Percentiles rank a stretch among this genome's conserved stretches.
Conservation (phyloP, 2,329 filamentous ascomycete genomes). For the Chaetothyriales sp. region DNA sequence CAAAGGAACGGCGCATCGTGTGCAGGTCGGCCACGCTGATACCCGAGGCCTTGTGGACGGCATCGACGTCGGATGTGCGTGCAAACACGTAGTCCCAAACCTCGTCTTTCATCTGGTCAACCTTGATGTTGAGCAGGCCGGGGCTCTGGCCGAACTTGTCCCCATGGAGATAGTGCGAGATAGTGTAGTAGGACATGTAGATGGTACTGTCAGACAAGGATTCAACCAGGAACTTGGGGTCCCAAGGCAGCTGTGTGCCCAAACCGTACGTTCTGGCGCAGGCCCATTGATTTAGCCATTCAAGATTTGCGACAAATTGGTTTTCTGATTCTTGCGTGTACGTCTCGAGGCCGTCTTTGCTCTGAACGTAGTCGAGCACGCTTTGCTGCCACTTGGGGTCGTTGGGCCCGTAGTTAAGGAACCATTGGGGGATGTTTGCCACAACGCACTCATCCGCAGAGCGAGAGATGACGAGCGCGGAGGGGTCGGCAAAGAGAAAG, state of each 20-base stretch:
- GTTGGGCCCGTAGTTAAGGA: slow-evolving; percentile 87
- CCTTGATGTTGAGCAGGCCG: slow-evolving; percentile 54
- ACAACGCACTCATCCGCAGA: slow-evolving; percentile 90
- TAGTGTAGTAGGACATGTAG: slow-evolving; percentile 56
- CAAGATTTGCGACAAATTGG: slow-evolving; percentile 69
- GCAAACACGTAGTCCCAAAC: slow-evolving; percentile 95
- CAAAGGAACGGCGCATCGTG: slow-evolving; percentile 77
- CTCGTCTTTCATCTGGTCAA: slow-evolving; percentile 85
- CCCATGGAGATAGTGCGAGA: slow-evolving; percentile 54
- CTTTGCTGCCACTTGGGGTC: slow-evolving; percentile 63
- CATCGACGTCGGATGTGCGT: slow-evolving; percentile 55
- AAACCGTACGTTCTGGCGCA: slow-evolving; percentile 84
- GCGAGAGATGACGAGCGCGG: slow-evolving; percentile 74
- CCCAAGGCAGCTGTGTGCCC: slow-evolving; percentile 91
- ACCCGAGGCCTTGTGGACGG: slow-evolving; percentile 49
- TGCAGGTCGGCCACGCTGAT: slow-evolving; percentile 63
- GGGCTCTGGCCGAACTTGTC: slow-evolving; percentile 71
- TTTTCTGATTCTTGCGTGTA: slow-evolving; percentile 66
- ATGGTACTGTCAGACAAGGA: slow-evolving; percentile 82
- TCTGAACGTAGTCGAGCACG: slow-evolving; percentile 58
- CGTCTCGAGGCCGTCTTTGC: slow-evolving; percentile 59
- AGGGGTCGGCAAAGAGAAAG: slow-evolving; percentile 87
- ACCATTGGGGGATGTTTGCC: slow-evolving; percentile 92
- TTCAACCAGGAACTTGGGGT: slow-evolving; percentile 79
- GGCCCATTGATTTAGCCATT: slow-evolving; percentile 93